These are phyloP conservation scores for Tylopilus sp. DNA, from an alignment of 1,284 basidiomycete species.

Conservation along the genomic window DNA sequence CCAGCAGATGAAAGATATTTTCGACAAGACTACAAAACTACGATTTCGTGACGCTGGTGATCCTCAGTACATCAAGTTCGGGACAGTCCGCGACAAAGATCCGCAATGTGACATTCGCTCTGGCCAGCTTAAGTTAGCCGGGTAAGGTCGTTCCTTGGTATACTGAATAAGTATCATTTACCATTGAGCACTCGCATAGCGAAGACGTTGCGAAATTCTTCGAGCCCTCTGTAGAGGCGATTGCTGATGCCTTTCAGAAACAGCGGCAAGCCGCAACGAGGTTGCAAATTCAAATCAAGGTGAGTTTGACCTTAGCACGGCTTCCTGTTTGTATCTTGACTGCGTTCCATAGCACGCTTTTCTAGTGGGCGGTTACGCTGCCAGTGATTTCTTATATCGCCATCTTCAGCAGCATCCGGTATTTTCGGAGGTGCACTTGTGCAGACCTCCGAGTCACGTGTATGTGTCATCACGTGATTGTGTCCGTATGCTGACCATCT, in stretches of 20 bases:
- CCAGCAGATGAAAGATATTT: conserved; percentile 39
- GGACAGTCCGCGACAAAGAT: conserved; percentile 43
- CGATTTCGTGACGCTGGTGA: conserved; percentile 39
- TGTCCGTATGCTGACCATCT: neutral
- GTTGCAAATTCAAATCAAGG: conserved; percentile 32
- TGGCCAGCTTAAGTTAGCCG: conserved; percentile 44
- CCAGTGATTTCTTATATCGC: conserved; percentile 45
- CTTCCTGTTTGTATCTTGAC: neutral
- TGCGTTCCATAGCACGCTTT: conserved; percentile 4
- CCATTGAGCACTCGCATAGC: conserved; percentile 20
- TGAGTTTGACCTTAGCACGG: conserved; percentile 3
- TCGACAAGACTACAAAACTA: conserved; percentile 48
- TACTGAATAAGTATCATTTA: neutral
- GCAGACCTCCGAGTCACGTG: conserved; percentile 38
- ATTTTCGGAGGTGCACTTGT: conserved; percentile 29
- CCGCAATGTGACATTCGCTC: conserved; percentile 39
- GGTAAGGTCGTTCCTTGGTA: conserved; percentile 26
- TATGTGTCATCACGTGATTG: conserved; percentile 21
- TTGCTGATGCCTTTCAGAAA: conserved; percentile 37
- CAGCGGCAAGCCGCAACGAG: conserved; percentile 25
- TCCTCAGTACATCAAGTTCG: conserved; percentile 47
- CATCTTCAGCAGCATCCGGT: conserved; percentile 34
- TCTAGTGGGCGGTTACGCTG: conserved; percentile 47
- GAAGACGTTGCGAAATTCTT: conserved; percentile 42
- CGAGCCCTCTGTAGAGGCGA: conserved; percentile 43